These are phyloP conservation scores for Psilocybe cyanescens DNA, from an alignment of 768 basidiomycete genomes.

Conservation along the genomic window DNA sequence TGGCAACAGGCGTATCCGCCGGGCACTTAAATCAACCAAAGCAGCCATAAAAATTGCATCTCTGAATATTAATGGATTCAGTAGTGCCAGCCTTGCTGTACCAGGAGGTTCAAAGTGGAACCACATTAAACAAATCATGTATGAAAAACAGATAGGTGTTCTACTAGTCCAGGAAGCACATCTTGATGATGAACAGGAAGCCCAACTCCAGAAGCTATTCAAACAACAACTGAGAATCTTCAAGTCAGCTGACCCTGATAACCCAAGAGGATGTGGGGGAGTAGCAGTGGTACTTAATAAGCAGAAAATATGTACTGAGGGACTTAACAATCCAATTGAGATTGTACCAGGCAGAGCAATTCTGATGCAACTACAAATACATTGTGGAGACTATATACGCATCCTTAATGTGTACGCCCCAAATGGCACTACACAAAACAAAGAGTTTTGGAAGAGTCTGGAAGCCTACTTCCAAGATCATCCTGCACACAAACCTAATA, in stretches of 20 bases:
- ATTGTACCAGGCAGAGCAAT: slow-evolving; percentile 34
- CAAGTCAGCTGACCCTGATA: slow-evolving; percentile 16
- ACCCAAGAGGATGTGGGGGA: slow-evolving; percentile 27
- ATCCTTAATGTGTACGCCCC: slow-evolving; percentile 40
- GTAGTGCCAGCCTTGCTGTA: not conserved
- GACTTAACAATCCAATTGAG: not conserved
- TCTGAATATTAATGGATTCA: slow-evolving; percentile 28
- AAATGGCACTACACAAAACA: slow-evolving; percentile 20
- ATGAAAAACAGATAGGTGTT: slow-evolving; percentile 28
- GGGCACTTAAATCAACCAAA: not conserved
- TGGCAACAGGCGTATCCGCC: too few relatives aligned
- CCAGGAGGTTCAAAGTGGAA: slow-evolving; percentile 24
- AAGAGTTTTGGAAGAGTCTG: slow-evolving; percentile 7
- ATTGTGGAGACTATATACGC: slow-evolving; percentile 18
- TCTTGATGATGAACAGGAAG: slow-evolving; percentile 21
- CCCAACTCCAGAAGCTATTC: slow-evolving; percentile 9
- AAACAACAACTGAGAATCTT: slow-evolving; percentile 19
- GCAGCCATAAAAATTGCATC: slow-evolving; percentile 17
- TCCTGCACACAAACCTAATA: slow-evolving; percentile 24
- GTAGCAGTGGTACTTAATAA: slow-evolving; percentile 39
- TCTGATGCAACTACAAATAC: slow-evolving; percentile 13
- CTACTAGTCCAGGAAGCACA: slow-evolving; percentile 36
- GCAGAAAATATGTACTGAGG: slow-evolving; percentile 13
- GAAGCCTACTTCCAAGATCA: not conserved
- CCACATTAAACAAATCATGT: slow-evolving; percentile 30